Percentiles rank a stretch among this genome's conserved stretches.
phyloP scores from a whole-genome alignment of 257 asterid genomes.

The Pogostemon cablin region DNA sequence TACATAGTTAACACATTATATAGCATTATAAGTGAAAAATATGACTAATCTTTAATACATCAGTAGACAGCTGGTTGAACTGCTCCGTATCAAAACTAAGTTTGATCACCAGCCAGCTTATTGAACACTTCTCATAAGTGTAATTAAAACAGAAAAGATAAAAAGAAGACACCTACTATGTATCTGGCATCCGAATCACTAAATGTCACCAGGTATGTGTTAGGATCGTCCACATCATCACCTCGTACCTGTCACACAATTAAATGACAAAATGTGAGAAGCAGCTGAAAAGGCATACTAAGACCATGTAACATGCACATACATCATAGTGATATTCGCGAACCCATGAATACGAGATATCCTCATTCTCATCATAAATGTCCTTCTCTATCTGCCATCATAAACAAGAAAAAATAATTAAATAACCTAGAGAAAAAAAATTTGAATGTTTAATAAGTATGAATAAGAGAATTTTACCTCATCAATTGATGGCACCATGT shows the following conservation, averaged over 20 bases:
- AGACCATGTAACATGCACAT: conserved; percentile 37
- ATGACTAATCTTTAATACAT: too few species aligned
- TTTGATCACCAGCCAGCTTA: too few species aligned
- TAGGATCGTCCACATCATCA: conserved; percentile 80
- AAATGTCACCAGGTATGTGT: conserved; percentile 74
- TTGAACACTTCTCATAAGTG: background rate
- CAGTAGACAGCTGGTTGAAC: too few species aligned
- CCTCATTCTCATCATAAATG: conserved; percentile 82
- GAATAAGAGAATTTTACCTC: conserved; percentile 54
- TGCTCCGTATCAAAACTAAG: too few species aligned
- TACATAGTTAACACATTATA: too few species aligned
- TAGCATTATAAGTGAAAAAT: too few species aligned
- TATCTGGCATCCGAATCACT: conserved; percentile 67
- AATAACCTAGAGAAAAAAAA: conserved; percentile 11
- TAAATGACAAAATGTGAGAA: conserved; percentile 30
- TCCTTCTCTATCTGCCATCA: conserved; percentile 81
- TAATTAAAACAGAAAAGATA: too few species aligned
- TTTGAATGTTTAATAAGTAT: background rate
- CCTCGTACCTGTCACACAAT: conserved; percentile 69
- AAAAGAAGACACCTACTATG: conserved; percentile 44
- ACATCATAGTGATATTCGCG: conserved; percentile 97
- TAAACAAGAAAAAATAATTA: conserved; percentile 29
- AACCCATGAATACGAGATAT: conserved; percentile 80
- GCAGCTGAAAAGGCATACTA: conserved; percentile 16
- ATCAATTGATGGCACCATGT: conserved; percentile 81